These are phyloP conservation scores for Pseudovirgaria hyperparasitica DNA, from an alignment of 2,329 filamentous ascomycete genomes.

Conservation along the genomic window DNA sequence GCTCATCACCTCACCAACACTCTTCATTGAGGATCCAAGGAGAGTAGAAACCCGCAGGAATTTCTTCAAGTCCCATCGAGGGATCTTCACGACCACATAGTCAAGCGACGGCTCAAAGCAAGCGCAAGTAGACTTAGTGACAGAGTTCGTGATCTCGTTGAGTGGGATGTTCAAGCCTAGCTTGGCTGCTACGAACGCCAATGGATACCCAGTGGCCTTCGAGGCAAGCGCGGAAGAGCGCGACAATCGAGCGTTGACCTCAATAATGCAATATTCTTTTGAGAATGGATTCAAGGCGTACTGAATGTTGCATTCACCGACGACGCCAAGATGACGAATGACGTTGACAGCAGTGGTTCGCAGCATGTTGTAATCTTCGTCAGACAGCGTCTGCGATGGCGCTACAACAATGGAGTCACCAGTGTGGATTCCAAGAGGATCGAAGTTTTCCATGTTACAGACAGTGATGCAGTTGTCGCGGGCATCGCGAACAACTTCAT, in stretches of 20 bases:
- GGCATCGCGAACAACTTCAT: constrained; percentile 91
- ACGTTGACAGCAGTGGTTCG: constrained; percentile 94
- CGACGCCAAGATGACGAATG: constrained; percentile 90
- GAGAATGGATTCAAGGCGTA: constrained; percentile 95
- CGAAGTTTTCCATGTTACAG: constrained; percentile 99
- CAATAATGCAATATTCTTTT: constrained; percentile 95
- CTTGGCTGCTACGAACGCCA: constrained; percentile 95
- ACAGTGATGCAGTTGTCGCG: constrained; percentile 98
- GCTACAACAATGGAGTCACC: constrained; percentile 97
- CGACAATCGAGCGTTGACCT: constrained; percentile 93
- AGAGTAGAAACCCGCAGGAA: constrained; percentile 94
- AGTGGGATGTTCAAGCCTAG: constrained; percentile 87
- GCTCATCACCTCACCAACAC: constrained; percentile 97
- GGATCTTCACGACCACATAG: constrained; percentile 98
- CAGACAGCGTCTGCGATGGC: constrained; percentile 89
- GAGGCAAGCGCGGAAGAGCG: constrained; percentile 91
- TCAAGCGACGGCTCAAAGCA: constrained; percentile 98
- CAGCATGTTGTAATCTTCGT: constrained; percentile 99
- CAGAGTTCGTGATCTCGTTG: constrained; percentile 92
- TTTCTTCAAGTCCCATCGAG: constrained; percentile 97
- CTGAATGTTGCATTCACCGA: constrained; percentile 98
- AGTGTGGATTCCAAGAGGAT: constrained; percentile 93
- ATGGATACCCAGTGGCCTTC: constrained; percentile 90
- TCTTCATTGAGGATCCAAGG: constrained; percentile 98
- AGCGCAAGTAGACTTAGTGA: constrained; percentile 89